These are phyloP conservation scores for Peniophora sp. DNA, from an alignment of 1,284 basidiomycete genomes.

Conservation along the genomic window DNA sequence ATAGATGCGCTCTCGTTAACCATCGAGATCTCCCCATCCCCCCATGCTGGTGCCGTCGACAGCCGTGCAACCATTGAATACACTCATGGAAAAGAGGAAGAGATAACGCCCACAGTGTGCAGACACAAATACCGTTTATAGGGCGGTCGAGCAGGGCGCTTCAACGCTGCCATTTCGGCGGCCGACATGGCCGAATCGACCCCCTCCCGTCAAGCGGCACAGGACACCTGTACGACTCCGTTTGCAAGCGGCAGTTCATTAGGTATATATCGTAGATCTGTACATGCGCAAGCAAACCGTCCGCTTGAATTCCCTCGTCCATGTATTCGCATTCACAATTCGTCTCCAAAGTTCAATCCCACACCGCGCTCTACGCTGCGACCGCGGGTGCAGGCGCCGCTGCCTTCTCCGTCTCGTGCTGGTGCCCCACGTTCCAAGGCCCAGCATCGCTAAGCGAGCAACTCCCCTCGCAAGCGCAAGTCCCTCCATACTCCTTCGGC, in stretches of 20 bases:
- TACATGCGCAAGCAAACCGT: background rate
- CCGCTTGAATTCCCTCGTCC: background rate
- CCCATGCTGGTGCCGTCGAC: no score
- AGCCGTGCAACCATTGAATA: no score
- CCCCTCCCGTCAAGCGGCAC: no score
- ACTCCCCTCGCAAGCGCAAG: conserved; percentile 71
- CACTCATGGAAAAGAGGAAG: no score
- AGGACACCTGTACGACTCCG: background rate
- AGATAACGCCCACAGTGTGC: no score
- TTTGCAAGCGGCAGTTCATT: background rate
- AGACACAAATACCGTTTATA: no score
- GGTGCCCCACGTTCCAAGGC: conserved; percentile 76
- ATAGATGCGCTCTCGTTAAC: no score
- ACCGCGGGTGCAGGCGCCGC: background rate
- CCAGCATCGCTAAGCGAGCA: conserved; percentile 89
- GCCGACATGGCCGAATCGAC: no score
- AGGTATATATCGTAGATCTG: background rate
- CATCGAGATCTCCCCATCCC: no score
- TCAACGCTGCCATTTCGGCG: no score
- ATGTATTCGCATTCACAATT: background rate
- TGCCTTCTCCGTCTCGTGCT: background rate
- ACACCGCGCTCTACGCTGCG: no score
- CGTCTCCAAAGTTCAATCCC: background rate
- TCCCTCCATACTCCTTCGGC: conserved; percentile 82
- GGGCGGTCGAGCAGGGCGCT: no score